Base-by-base conservation (phyloP, 2,329 filamentous ascomycete species). In the Penicillium sp. region DNA sequence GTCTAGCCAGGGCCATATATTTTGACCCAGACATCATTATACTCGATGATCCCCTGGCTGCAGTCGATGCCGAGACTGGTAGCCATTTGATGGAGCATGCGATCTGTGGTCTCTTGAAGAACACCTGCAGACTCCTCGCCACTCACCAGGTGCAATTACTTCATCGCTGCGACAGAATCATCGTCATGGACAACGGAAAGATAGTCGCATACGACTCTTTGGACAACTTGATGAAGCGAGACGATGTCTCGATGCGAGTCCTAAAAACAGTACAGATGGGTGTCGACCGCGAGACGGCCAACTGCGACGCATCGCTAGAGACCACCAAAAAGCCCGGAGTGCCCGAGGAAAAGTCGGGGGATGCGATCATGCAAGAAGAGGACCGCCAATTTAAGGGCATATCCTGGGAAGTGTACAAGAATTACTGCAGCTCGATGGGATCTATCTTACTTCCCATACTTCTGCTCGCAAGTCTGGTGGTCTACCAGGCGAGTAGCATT, bases 71-170 rank as follows among this genome's bases (percentile, higher is more conserved):
- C 7, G 86, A 89, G 67, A 86, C 88, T 29, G 86, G 86, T 15
- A 81, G 83, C 19, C 86, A 89, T 69, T 88, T 99, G 70, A 97
- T 98, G 80, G 93, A 98, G 76, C 89, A 96, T 62, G 95, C 94
- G 46, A 97, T 98, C 58, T 88, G 92, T 62, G 94, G 93, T 7
- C 83, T 98, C 8, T 82, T 98, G 58, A 91, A 91, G 70, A 86
- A 94, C 78, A 97, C 97, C 78, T 95, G 92, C 72, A 86, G 95
- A 23, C 90, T 98, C 31, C 83, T 99, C 35, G 95, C 93, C 1
- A 98, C 94, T 0, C 94, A 99, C 76, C 94, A 97, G 75, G 86
- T 97, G 13, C 95, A 96, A 83, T 93, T 98, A 7, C 85, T 98
- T 5, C 92, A 86, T 73, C 89, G 93, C 44, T 97, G 93, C 70